phyloP scores from a whole-genome alignment of 2,329 filamentous ascomycete genomes.

The Epichloe amarillans region DNA sequence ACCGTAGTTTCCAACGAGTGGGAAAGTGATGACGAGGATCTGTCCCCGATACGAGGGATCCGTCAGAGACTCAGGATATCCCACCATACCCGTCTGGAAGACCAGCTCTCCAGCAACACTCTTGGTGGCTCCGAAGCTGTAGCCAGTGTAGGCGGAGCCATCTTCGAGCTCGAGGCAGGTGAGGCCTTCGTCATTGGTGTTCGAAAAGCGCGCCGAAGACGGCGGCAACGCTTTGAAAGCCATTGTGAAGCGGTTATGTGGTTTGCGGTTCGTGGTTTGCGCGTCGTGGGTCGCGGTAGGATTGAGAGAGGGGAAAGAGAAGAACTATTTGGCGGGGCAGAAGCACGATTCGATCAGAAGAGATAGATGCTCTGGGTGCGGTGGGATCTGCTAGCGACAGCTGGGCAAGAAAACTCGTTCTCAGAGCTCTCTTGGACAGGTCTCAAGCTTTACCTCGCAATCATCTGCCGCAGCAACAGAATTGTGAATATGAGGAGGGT shows the following conservation, averaged over 20 bases:
- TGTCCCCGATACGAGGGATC: slow-evolving; percentile 83
- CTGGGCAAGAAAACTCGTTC: slow-evolving; percentile 24
- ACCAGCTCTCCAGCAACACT: slow-evolving; percentile 93
- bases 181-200: slow-evolving; percentile 42
- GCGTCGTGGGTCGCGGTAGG: background rate
- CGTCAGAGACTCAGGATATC: slow-evolving; percentile 87
- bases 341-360: slow-evolving; percentile 8
- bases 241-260: slow-evolving; percentile 14
- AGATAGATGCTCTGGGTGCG: slow-evolving; percentile 10
- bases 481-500: slow-evolving; percentile 2
- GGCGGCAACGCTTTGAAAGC: slow-evolving; percentile 31
- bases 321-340: slow-evolving; percentile 15
- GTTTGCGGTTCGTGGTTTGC: background rate
- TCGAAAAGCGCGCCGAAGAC: slow-evolving; percentile 46
- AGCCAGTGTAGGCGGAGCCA: slow-evolving; percentile 81
- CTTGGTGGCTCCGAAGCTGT: slow-evolving; percentile 92
- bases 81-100: slow-evolving; percentile 99
- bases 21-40: slow-evolving; percentile 93
- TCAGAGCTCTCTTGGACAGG: slow-evolving; percentile 23
- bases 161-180: slow-evolving; percentile 88
- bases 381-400: slow-evolving; percentile 19
- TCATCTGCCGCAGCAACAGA: slow-evolving; percentile 21
- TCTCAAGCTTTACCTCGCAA: slow-evolving; percentile 24
- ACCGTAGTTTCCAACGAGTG: slow-evolving; percentile 86
- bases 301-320: background rate